Conservation (phyloP, 2,329 filamentous ascomycete genomes). For the Chaetomium sp. region DNA sequence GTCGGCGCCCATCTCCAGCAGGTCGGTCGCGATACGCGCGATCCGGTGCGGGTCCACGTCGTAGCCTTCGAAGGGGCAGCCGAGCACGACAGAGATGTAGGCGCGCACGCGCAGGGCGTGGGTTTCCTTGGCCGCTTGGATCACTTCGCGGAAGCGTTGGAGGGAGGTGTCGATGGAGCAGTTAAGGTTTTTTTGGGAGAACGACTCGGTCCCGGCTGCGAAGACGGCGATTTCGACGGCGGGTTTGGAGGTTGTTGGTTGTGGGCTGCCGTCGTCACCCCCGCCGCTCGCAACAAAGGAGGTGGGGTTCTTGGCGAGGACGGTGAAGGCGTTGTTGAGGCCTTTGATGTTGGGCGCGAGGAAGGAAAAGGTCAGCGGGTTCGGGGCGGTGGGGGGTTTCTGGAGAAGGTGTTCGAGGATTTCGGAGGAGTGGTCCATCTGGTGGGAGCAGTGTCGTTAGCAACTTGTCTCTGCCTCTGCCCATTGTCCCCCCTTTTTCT, state of each 20-base stretch:
- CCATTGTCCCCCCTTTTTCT: too few species aligned
- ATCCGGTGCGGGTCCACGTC: constrained; percentile 58
- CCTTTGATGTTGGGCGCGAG: constrained; percentile 73
- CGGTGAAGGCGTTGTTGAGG: constrained; percentile 52
- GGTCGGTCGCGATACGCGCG: constrained; percentile 57
- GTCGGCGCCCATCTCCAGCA: constrained; percentile 82
- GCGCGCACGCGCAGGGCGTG: constrained; percentile 64
- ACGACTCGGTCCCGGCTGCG: constrained; percentile 73
- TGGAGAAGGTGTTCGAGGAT: constrained; percentile 65
- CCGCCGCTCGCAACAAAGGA: constrained; percentile 36
- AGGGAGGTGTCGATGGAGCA: constrained; percentile 71
- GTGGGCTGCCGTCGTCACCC: constrained; percentile 33
- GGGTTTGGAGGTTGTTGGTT: constrained; percentile 30
- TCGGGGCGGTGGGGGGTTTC: constrained; percentile 45
- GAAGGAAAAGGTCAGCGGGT: constrained; percentile 68
- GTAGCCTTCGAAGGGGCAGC: constrained; percentile 68
- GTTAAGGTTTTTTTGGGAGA: constrained; percentile 77
- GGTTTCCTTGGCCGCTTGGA: constrained; percentile 57
- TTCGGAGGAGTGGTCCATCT: constrained; percentile 49
- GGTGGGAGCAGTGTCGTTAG: neutral
- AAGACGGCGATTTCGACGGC: constrained; percentile 71
- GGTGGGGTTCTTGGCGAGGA: constrained; percentile 47
- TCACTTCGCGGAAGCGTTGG: constrained; percentile 62
- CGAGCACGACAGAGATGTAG: constrained; percentile 74
- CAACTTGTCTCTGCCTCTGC: too few species aligned